phyloP scores from a whole-genome alignment of 2,329 filamentous ascomycete genomes.

The Lecanicillium sp. region DNA sequence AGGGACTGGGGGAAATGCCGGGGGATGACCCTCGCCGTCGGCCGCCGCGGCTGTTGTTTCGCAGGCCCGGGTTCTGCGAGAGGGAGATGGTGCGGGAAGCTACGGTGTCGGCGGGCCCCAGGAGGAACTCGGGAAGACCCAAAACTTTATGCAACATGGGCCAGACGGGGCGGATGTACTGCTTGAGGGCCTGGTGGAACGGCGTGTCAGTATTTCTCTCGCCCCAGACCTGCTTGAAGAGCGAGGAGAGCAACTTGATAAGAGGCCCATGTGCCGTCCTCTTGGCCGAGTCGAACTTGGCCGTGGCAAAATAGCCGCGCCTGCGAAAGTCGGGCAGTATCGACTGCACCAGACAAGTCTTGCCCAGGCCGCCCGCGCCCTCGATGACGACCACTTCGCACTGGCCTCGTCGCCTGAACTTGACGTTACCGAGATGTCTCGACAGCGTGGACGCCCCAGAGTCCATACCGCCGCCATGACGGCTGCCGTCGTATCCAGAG shows the following conservation, averaged over 20 bases:
- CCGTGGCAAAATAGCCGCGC: slow-evolving; percentile 58
- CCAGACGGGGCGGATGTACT: slow-evolving; percentile 59
- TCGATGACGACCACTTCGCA: slow-evolving; percentile 59
- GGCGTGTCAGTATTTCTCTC: slow-evolving; percentile 59
- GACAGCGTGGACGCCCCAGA: slow-evolving; percentile 45
- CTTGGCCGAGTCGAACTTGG: slow-evolving; percentile 59
- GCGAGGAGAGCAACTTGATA: slow-evolving; percentile 57
- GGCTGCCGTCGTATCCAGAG: slow-evolving; percentile 35
- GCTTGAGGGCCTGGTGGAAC: slow-evolving; percentile 56
- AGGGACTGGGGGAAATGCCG: slow-evolving; percentile 34
- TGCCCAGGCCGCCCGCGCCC: slow-evolving; percentile 58
- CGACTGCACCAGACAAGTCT: slow-evolving; percentile 58
- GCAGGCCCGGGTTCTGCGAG: slow-evolving; percentile 26
- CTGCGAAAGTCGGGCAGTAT: slow-evolving; percentile 55
- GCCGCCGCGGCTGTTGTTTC: slow-evolving; percentile 27
- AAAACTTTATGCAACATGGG: slow-evolving; percentile 56
- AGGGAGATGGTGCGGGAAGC: slow-evolving; percentile 32
- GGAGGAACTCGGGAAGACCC: slow-evolving; percentile 63
- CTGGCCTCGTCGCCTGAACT: slow-evolving; percentile 55
- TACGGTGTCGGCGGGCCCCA: slow-evolving; percentile 42
- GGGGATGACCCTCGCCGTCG: slow-evolving; percentile 46
- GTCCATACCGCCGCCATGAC: slow-evolving; percentile 40
- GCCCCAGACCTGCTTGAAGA: slow-evolving; percentile 63
- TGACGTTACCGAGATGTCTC: slow-evolving; percentile 48
- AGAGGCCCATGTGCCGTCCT: slow-evolving; percentile 57